phyloP scores from a whole-genome alignment of 139 green algal species.

The Chlamydomonas sp. region DNA sequence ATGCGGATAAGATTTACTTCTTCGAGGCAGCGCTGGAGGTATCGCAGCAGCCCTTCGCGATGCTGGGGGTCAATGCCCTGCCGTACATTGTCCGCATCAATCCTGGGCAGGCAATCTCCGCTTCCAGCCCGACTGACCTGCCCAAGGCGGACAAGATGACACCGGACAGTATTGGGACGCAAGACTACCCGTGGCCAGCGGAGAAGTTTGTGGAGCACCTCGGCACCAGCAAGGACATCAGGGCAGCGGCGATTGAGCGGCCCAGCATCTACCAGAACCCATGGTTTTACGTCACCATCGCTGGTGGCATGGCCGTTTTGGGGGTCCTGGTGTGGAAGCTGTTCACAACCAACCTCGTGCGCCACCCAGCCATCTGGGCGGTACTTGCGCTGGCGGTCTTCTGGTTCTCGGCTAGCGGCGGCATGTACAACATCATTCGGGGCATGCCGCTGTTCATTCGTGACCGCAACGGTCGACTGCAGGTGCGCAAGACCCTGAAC shows the following conservation, averaged over 20 bases:
- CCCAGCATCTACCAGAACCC: slow-evolving; percentile 58
- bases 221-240: slow-evolving; percentile 42
- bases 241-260: slow-evolving; percentile 58
- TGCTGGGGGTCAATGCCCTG: slow-evolving; percentile 68
- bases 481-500: neutral
- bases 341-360: slow-evolving; percentile 42
- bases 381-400: slow-evolving; percentile 65
- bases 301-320: slow-evolving; percentile 38
- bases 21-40: slow-evolving; percentile 64
- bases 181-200: slow-evolving; percentile 69
- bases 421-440: slow-evolving; percentile 95
- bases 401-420: slow-evolving; percentile 74
- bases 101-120: slow-evolving; percentile 34
- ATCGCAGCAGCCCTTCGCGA: slow-evolving; percentile 51
- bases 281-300: slow-evolving; percentile 52
- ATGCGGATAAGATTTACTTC: slow-evolving; percentile 67
- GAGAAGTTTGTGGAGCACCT: slow-evolving; percentile 66
- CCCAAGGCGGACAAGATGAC: slow-evolving; percentile 45
- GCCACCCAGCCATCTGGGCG: slow-evolving; percentile 54
- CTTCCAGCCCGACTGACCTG: neutral
- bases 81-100: slow-evolving; percentile 67
- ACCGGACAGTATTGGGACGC: neutral
- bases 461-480: slow-evolving; percentile 47
- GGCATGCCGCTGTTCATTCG: slow-evolving; percentile 76
- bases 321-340: slow-evolving; percentile 45